Conservation (phyloP, 257 asterid genomes). For the Paulownia fortunei region DNA sequence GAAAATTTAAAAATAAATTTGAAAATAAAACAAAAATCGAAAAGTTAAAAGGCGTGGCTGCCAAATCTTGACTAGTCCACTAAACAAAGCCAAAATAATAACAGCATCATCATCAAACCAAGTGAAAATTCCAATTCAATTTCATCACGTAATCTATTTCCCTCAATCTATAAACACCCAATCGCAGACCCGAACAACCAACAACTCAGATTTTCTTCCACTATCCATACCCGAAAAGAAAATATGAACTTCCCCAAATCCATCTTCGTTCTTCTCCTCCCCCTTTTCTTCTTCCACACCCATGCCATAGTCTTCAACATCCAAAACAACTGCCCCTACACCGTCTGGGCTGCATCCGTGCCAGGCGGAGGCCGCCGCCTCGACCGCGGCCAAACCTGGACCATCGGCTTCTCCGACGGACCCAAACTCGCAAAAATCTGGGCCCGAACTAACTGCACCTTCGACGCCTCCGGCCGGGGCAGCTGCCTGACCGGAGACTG, state of each 20-base stretch:
- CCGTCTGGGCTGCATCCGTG: conserved; percentile 53
- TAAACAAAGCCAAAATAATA: not conserved
- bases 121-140: conserved; percentile 31
- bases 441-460: conserved; percentile 67
- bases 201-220: not conserved
- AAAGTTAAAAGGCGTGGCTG: not conserved
- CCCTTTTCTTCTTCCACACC: conserved; percentile 35
- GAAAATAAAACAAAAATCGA: too few species aligned
- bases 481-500: conserved; percentile 65
- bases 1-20: too few species aligned
- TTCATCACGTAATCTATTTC: conserved; percentile 29
- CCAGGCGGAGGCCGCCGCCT: conserved; percentile 66
- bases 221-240: not conserved
- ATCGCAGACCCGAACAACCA: not conserved
- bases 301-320: conserved; percentile 43
- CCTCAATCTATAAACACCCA: not conserved
- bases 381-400: conserved; percentile 48
- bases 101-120: not conserved
- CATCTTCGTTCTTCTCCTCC: conserved; percentile 20
- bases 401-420: conserved; percentile 28
- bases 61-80: conserved; percentile 15
- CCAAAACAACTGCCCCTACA: conserved; percentile 56
- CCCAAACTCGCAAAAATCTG: conserved; percentile 48
- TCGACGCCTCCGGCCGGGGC: conserved; percentile 50
- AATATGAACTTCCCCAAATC: conserved; percentile 16